phyloP scores from a whole-genome alignment of 2,329 filamentous ascomycete species.

The Alternaria incomplexa region DNA sequence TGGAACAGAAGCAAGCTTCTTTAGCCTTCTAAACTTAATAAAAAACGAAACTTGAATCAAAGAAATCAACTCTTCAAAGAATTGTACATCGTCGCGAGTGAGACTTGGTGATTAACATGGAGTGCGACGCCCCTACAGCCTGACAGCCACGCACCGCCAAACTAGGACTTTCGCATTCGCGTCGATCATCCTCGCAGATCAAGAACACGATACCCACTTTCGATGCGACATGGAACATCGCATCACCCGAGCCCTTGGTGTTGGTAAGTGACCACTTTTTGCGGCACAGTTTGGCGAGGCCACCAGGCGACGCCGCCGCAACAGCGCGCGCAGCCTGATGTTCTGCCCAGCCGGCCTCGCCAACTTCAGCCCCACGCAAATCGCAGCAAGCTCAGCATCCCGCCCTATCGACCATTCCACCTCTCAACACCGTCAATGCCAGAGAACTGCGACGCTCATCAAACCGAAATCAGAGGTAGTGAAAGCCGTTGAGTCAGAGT shows the following conservation, averaged over 20 bases:
- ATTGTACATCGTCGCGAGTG: not conserved
- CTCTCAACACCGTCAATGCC: not conserved
- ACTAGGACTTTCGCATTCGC: not conserved
- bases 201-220: not conserved
- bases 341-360: not conserved
- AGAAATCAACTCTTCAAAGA: not conserved
- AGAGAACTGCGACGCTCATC: not conserved
- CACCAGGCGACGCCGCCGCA: not conserved
- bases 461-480: not conserved
- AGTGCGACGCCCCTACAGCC: not conserved
- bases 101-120: not conserved
- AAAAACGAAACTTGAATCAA: constrained; percentile 36
- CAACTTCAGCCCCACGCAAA: not conserved
- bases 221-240: not conserved
- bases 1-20: constrained; percentile 54
- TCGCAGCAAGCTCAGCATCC: not conserved
- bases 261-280: not conserved
- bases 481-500: fast-evolving
- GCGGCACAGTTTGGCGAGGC: not conserved
- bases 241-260: not conserved
- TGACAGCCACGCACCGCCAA: not conserved
- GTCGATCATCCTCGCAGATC: not conserved
- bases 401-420: not conserved
- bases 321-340: not conserved
- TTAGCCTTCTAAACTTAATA: constrained; percentile 48